These are phyloP conservation scores for Metschnikowia cerradonensis DNA, from an alignment of 805 yeast genomes.

Conservation along the genomic window DNA sequence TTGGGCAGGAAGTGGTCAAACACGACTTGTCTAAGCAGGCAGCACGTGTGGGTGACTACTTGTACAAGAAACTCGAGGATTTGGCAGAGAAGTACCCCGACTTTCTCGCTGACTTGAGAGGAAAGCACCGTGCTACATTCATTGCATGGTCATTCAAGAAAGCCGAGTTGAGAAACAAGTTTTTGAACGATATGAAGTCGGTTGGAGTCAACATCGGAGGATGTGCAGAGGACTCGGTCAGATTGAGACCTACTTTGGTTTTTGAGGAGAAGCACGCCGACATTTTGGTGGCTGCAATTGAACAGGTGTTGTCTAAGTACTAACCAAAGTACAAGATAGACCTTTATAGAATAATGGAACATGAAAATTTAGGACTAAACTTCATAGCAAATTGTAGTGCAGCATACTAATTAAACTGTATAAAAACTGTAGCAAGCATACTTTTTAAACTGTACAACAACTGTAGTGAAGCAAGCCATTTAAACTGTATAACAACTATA, in stretches of 20 bases:
- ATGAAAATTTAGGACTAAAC: no score
- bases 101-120: slow-evolving; percentile 57
- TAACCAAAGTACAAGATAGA: neutral
- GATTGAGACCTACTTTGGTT: slow-evolving; percentile 76
- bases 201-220: slow-evolving; percentile 81
- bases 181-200: slow-evolving; percentile 55
- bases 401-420: no score
- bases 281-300: slow-evolving; percentile 46
- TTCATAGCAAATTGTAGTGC: no score
- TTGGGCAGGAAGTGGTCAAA: slow-evolving; percentile 59
- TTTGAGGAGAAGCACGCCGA: slow-evolving; percentile 82
- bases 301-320: slow-evolving; percentile 35
- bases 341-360: neutral
- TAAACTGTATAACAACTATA: no score
- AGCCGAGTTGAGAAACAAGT: slow-evolving; percentile 54
- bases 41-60: slow-evolving; percentile 61
- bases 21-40: slow-evolving; percentile 56
- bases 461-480: no score
- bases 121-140: slow-evolving; percentile 71
- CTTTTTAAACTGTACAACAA: no score
- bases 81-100: slow-evolving; percentile 55
- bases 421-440: no score
- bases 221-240: slow-evolving; percentile 73
- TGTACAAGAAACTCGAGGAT: slow-evolving; percentile 51
- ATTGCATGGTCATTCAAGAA: slow-evolving; percentile 73